Evolutionary conservation across 129 eudicot genomes (phyloP).

Genomic region (Flaveria trinervia): DNA sequence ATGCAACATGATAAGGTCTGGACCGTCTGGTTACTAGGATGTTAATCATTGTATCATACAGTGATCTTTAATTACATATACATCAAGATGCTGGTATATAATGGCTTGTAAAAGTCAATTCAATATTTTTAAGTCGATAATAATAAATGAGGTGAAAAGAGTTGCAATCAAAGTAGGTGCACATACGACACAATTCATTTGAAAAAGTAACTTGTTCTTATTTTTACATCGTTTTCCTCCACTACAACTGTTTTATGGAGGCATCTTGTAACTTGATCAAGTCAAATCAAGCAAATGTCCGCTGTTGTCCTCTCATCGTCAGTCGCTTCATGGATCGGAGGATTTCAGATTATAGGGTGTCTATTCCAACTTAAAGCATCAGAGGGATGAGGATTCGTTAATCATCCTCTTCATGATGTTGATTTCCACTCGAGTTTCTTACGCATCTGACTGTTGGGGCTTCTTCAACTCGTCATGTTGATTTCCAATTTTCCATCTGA

Average conservation of each 20-base stretch:
- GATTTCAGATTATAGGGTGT: background rate
- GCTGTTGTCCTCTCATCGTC: background rate
- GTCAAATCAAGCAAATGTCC: background rate
- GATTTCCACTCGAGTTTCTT: too few relatives aligned
- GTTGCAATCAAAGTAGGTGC: background rate
- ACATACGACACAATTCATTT: background rate
- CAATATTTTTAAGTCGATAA: background rate
- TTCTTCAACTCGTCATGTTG: background rate
- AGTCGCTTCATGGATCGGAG: background rate
- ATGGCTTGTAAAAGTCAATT: background rate
- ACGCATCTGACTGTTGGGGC: too few relatives aligned
- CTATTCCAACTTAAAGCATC: background rate
- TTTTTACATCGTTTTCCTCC: background rate
- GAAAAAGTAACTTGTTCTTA: background rate
- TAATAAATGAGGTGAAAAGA: slow-evolving; percentile 11
- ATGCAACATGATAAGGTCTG: slow-evolving; percentile 9
- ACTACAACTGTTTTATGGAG: background rate
- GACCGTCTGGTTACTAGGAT: slow-evolving; percentile 4
- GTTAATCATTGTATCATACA: background rate
- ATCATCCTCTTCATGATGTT: too few relatives aligned
- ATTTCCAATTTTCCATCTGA: background rate
- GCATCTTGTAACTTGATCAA: background rate
- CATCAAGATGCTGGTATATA: background rate
- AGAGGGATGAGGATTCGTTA: background rate
- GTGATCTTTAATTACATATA: background rate